Percentiles rank a stretch among this genome's conserved stretches.
Conservation (phyloP, 106 monocot species). For the Acanthochlamys bracteata region DNA sequence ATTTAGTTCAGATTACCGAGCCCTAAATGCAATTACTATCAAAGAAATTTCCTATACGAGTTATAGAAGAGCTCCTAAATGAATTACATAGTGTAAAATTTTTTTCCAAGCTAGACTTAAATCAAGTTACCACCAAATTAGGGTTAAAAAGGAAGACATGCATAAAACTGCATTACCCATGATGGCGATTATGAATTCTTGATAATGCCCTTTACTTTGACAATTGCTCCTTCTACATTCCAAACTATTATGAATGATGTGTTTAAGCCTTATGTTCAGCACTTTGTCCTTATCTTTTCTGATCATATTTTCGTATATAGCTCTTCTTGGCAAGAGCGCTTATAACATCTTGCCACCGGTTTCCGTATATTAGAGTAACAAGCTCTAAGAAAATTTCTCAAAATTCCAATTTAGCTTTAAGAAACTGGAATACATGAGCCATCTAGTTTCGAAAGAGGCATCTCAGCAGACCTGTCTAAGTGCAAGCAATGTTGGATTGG, state of each 20-base stretch:
- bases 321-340: too few relatives aligned
- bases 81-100: neutral
- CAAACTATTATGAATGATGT: neutral
- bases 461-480: constrained; percentile 5
- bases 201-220: neutral
- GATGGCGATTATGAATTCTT: neutral
- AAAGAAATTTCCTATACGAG: too few relatives aligned
- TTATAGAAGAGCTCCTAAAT: too few relatives aligned
- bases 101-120: neutral
- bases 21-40: too few relatives aligned
- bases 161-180: neutral
- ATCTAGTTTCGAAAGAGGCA: neutral
- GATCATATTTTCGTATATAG: constrained; percentile 1
- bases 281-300: neutral
- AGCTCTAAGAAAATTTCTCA: neutral
- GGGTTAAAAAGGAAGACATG: neutral
- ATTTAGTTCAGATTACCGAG: too few relatives aligned
- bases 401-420: neutral
- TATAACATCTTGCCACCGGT: neutral
- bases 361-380: neutral
- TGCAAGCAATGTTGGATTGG: neutral
- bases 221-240: neutral
- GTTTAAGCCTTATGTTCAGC: neutral
- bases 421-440: constrained; percentile 1
- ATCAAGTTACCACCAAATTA: neutral